Percentiles rank a stretch among this genome's conserved stretches.
Conservation (phyloP, 139 green algal genomes). For the Tetradesmus lagerheimii region DNA sequence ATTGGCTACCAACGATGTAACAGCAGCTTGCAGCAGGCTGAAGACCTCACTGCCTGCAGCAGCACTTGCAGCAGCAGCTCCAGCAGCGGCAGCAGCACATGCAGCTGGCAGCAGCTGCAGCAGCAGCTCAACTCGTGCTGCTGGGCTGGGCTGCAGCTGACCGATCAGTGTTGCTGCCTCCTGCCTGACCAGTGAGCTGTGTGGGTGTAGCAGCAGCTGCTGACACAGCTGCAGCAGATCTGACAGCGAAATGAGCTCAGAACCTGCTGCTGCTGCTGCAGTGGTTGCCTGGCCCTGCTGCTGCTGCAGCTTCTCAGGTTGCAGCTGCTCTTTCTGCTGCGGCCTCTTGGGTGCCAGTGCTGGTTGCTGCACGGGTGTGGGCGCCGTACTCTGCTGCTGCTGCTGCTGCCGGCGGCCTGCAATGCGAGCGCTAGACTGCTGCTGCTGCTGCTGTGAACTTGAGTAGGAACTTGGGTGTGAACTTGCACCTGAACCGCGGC, state of each 20-base stretch:
- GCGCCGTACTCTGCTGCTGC: slow-evolving; percentile 4
- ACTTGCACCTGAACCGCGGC: background rate
- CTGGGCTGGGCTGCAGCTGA: slow-evolving; percentile 24
- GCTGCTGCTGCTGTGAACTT: slow-evolving; percentile 13
- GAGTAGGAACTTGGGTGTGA: background rate
- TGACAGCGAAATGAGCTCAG: background rate
- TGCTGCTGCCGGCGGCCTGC: slow-evolving; percentile 32
- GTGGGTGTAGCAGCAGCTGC: slow-evolving; percentile 37
- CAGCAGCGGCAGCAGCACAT: background rate
- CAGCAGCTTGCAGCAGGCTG: background rate
- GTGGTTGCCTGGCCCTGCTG: background rate
- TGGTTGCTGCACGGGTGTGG: background rate
- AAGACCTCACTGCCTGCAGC: slow-evolving; percentile 5
- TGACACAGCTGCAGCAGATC: background rate
- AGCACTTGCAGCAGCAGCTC: background rate
- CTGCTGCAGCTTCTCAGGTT: background rate
- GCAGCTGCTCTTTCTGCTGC: slow-evolving; percentile 8
- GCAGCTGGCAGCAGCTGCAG: slow-evolving; percentile 31
- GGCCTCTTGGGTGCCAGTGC: background rate
- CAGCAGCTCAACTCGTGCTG: background rate
- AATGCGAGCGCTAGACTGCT: background rate
- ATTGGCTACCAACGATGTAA: background rate
- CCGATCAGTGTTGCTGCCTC: slow-evolving; percentile 10
- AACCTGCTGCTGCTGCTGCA: background rate
- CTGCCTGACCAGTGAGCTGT: background rate